phyloP scores from a whole-genome alignment of 2,329 filamentous ascomycete genomes.

The Ophiostoma perfectum region DNA sequence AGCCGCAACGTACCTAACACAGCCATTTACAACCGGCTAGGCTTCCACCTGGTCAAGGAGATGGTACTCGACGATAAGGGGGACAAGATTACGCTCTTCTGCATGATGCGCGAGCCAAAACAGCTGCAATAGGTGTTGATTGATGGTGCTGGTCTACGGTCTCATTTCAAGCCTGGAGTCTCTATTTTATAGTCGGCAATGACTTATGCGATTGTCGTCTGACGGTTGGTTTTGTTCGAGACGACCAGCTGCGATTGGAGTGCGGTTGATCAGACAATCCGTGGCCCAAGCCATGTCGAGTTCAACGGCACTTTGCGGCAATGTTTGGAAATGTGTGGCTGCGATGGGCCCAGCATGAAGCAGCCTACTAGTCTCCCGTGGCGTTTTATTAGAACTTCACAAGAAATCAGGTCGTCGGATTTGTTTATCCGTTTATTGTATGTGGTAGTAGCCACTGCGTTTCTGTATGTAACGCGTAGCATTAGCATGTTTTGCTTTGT shows the following conservation, averaged over 20 bases:
- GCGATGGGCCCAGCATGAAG: too few species aligned
- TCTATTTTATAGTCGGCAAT: too few species aligned
- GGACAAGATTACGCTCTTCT: constrained; percentile 5
- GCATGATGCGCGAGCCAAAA: constrained; percentile 15
- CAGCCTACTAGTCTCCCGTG: too few species aligned
- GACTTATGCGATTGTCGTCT: too few species aligned
- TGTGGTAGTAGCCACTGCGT: neutral
- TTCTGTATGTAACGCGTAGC: neutral
- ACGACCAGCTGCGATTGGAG: too few species aligned
- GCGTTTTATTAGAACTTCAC: too few species aligned
- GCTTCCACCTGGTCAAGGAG: constrained; percentile 11
- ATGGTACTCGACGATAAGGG: constrained; percentile 13
- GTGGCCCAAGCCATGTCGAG: too few species aligned
- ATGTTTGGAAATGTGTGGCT: too few species aligned
- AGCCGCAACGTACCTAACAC: constrained; percentile 6
- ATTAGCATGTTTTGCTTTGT: neutral
- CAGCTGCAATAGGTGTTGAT: neutral
- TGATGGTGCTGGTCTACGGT: neutral
- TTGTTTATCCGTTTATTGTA: neutral
- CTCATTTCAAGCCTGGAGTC: too few species aligned
- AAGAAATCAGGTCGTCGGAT: neutral
- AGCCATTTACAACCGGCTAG: constrained; percentile 13
- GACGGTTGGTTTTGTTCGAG: too few species aligned
- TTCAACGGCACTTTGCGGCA: too few species aligned
- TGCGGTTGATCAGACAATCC: too few species aligned